Percentiles rank a stretch among this genome's conserved stretches.
Conservation (phyloP, 78 protist species). For the Trichosphaerium sp. region DNA sequence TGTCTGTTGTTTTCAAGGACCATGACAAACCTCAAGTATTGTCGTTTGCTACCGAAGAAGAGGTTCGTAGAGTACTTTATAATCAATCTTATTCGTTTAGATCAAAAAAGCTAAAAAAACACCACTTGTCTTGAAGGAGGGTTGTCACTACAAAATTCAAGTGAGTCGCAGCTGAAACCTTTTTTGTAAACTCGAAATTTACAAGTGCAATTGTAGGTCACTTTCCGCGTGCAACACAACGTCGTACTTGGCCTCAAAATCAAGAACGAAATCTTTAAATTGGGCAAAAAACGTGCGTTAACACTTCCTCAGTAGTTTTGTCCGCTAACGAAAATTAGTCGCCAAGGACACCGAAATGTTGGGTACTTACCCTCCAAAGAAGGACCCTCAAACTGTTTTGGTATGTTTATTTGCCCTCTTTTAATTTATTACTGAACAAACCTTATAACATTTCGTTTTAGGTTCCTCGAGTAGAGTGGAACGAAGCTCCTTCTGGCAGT, state of each 20-base stretch:
- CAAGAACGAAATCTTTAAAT: constrained; percentile 5
- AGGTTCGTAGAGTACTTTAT: background rate
- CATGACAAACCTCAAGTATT: constrained; percentile 7
- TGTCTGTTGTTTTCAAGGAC: constrained; percentile 27
- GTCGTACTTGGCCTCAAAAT: constrained; percentile 24
- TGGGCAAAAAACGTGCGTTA: no score
- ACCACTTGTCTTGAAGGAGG: constrained; percentile 32
- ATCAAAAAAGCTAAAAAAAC: background rate
- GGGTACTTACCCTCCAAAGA: constrained; percentile 39
- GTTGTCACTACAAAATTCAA: constrained; percentile 20
- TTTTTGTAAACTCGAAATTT: no score
- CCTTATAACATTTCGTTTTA: constrained; percentile 9
- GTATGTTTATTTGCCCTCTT: no score
- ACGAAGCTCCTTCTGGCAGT: constrained; percentile 34
- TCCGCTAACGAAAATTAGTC: background rate
- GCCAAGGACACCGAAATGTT: constrained; percentile 18
- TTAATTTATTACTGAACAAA: no score
- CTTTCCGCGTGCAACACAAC: constrained; percentile 27
- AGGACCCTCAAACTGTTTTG: constrained; percentile 21
- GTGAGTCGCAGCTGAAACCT: no score
- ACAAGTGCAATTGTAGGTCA: background rate
- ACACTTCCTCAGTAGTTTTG: no score
- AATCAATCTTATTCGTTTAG: no score
- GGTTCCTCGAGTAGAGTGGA: constrained; percentile 20
- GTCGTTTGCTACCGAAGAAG: constrained; percentile 8